phyloP scores from a whole-genome alignment of 2,329 filamentous ascomycete species.

The Xylariaceae sp. region DNA sequence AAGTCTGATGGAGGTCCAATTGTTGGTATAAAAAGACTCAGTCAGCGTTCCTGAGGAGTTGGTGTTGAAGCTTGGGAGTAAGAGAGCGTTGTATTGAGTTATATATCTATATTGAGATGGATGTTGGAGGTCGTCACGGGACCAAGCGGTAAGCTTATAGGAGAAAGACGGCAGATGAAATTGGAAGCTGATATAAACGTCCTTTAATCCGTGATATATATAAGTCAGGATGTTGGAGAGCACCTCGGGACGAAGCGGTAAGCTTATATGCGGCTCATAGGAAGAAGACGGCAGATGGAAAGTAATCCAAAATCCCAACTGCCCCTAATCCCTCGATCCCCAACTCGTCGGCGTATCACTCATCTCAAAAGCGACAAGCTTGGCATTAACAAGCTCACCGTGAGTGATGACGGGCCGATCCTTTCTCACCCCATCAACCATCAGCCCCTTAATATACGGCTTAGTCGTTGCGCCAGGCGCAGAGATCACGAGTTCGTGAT shows the following conservation, averaged over 20 bases:
- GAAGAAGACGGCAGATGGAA: neutral
- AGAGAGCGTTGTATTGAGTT: too few relatives aligned
- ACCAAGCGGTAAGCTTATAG: too few relatives aligned
- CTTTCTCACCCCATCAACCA: conserved; percentile 36
- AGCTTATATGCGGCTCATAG: neutral
- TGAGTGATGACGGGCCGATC: conserved; percentile 37
- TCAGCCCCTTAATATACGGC: conserved; percentile 38
- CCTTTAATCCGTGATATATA: neutral
- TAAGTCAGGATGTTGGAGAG: neutral
- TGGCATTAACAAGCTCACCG: conserved; percentile 36
- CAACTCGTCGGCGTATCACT: conserved; percentile 33
- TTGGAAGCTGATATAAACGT: too few relatives aligned
- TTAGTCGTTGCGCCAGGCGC: conserved; percentile 38
- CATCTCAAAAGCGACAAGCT: conserved; percentile 42
- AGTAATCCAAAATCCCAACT: neutral
- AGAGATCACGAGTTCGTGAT: conserved; percentile 35
- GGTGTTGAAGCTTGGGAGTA: too few relatives aligned
- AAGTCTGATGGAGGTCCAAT: neutral
- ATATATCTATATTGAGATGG: too few relatives aligned
- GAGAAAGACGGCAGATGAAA: too few relatives aligned
- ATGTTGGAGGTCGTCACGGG: too few relatives aligned
- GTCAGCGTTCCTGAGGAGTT: too few relatives aligned
- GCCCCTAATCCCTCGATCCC: conserved; percentile 7
- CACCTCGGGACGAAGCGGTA: neutral
- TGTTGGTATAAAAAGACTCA: neutral